Evolutionary conservation across 192 early-diverging fungal genomes (phyloP), one percentile per base, ranked within the genome.

Genomic region (Dissophora ornata): DNA sequence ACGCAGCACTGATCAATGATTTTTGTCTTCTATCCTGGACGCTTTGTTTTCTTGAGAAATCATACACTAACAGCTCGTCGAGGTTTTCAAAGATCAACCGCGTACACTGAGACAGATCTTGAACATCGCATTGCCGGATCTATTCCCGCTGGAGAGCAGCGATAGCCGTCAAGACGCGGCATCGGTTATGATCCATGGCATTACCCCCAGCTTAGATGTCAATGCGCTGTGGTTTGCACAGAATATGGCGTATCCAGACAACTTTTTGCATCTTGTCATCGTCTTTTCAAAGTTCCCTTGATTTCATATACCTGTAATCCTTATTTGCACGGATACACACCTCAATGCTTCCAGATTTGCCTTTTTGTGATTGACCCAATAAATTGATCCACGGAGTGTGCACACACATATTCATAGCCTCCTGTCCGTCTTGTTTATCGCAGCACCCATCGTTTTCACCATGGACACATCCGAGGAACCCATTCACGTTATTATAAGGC

Each of bases 181-280:
- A 9, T 61, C 64, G n/a, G 83, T 86, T 26, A 46, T 93, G 28
- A 81, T 88, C 53, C 94, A 96, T 71, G 92, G 92, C 1, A 70
- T 93, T 30, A 58, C 54, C 13, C 52, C 90, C 18, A 87, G 84
- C 13, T 73, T 89, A 58, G 88, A 90, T 19, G 87, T 87, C 21
- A 91, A 89, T 0, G 71, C 91, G 16, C 26, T 81, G 10, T 94
- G 92, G 93, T 84, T 92, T 21, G 84, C 88, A 9, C 83, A 87
- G 24, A 90, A 91, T 67, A 71, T 91, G 33, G 86, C 86, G 21
- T 93, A 91, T 79, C 84, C 89, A 7, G 94, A 94, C 80, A 90
- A 88, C 67, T 95, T 95, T 68, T 77, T 95, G 54, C 94, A 95
- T 71, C 71, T 95, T 58, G 92, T 93, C 3, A 42, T 71, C n/a